These are phyloP conservation scores for Hibiscus tridactylites DNA, from an alignment of 345 rosid species.

Conservation along the genomic window DNA sequence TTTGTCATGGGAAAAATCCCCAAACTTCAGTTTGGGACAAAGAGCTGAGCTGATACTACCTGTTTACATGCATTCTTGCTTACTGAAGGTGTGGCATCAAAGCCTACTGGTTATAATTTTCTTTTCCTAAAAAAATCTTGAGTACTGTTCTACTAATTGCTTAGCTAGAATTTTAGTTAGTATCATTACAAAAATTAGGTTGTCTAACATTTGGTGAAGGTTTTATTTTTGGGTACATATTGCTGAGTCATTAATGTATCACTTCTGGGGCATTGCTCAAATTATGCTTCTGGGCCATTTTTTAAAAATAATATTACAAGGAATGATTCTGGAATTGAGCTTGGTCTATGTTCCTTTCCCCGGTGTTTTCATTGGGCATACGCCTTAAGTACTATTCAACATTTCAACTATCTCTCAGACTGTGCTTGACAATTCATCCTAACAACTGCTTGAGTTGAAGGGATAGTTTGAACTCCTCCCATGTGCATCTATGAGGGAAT, in stretches of 20 bases:
- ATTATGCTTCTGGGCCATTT: neutral
- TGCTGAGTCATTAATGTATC: neutral
- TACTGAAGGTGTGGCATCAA: conserved; percentile 57
- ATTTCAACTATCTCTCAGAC: neutral
- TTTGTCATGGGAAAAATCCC: conserved; percentile 73
- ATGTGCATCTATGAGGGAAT: neutral
- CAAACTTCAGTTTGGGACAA: conserved; percentile 76
- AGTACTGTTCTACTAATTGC: neutral
- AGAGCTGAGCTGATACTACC: conserved; percentile 57
- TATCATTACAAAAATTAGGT: neutral
- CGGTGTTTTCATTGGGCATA: neutral
- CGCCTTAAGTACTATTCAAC: neutral
- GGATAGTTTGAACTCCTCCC: neutral
- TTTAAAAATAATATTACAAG: neutral
- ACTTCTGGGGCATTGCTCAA: neutral
- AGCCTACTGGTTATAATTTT: neutral
- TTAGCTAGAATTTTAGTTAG: neutral
- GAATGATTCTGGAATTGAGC: neutral
- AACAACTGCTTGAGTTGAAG: neutral
- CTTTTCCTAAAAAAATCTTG: neutral
- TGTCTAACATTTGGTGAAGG: neutral
- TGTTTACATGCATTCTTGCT: conserved; percentile 69
- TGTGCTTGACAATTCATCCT: neutral
- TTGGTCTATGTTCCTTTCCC: neutral
- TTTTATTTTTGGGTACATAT: neutral